A percentile compares a stretch with the other conserved stretches of the same genome.
Conservation (phyloP, 495 filamentous ascomycete genomes). For the Aspergillus panamensis region DNA sequence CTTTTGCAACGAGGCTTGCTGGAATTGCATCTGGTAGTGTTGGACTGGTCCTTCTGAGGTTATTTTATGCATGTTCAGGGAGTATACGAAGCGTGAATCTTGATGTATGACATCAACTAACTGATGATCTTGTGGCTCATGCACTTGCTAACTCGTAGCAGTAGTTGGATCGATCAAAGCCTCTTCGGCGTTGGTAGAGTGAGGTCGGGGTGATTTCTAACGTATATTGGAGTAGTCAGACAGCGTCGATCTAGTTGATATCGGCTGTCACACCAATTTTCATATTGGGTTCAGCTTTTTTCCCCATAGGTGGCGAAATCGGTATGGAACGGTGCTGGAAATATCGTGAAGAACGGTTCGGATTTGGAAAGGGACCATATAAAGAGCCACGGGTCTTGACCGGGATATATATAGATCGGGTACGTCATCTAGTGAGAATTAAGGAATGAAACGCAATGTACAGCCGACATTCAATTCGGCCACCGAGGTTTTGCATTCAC, state of each 20-base stretch:
- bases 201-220: too few species aligned
- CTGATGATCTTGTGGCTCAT: too few species aligned
- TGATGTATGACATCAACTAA: too few species aligned
- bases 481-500: not conserved
- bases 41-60: not conserved
- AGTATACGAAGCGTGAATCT: not conserved
- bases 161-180: too few species aligned
- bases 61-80: not conserved
- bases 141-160: too few species aligned
- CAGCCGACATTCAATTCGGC: not conserved
- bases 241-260: too few species aligned
- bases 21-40: not conserved
- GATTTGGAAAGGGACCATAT: not conserved
- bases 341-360: not conserved
- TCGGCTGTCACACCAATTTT: too few species aligned
- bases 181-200: too few species aligned
- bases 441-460: not conserved
- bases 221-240: too few species aligned
- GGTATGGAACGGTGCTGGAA: conserved; percentile 13
- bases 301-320: not conserved
- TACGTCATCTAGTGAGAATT: not conserved
- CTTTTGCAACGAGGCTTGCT: not conserved
- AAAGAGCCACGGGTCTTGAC: not conserved
- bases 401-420: not conserved
- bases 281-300: too few species aligned